Percentiles rank a stretch among this genome's conserved stretches.
Evolutionary conservation across 495 filamentous ascomycete species (phyloP).

Genomic region (Talaromyces adpressus): DNA sequence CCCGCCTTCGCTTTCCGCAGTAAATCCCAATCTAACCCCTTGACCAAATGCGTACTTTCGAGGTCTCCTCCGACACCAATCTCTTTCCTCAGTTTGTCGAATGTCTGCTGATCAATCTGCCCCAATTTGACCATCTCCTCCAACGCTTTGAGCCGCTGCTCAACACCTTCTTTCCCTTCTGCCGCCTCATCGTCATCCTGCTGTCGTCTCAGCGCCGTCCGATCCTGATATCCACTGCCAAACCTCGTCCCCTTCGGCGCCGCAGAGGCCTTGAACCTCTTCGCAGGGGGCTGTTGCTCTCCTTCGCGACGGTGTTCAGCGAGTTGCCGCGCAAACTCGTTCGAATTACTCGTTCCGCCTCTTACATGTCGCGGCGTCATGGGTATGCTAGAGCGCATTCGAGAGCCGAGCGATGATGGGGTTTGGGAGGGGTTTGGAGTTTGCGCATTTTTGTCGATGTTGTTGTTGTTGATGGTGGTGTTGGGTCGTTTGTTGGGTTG

Average conservation of each 20-base stretch:
- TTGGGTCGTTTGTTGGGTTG: conserved; percentile 24
- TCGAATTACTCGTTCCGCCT: conserved; percentile 61
- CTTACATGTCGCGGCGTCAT: conserved; percentile 67
- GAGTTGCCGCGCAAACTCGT: conserved; percentile 80
- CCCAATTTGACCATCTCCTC: conserved; percentile 77
- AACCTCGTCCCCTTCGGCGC: conserved; percentile 81
- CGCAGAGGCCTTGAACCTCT: conserved; percentile 69
- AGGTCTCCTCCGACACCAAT: conserved; percentile 76
- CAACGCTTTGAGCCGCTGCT: conserved; percentile 65
- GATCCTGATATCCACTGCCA: conserved; percentile 76
- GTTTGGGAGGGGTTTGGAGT: conserved; percentile 26
- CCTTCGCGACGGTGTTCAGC: conserved; percentile 61
- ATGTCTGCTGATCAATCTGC: conserved; percentile 69
- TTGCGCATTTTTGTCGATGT: conserved; percentile 21
- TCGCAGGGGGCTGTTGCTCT: conserved; percentile 31
- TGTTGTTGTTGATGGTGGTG: conserved; percentile 22
- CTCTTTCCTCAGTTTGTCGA: conserved; percentile 62
- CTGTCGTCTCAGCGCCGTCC: conserved; percentile 46
- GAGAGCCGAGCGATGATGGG: conserved; percentile 36
- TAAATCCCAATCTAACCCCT: conserved; percentile 82
- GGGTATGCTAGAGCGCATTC: conserved; percentile 68
- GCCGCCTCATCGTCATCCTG: conserved; percentile 11
- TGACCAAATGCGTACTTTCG: conserved; percentile 74
- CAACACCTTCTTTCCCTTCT: conserved; percentile 32
- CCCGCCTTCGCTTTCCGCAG: conserved; percentile 65